Conservation (phyloP, 2,329 filamentous ascomycete species). For the Mycosphaerelloides madeirae region DNA sequence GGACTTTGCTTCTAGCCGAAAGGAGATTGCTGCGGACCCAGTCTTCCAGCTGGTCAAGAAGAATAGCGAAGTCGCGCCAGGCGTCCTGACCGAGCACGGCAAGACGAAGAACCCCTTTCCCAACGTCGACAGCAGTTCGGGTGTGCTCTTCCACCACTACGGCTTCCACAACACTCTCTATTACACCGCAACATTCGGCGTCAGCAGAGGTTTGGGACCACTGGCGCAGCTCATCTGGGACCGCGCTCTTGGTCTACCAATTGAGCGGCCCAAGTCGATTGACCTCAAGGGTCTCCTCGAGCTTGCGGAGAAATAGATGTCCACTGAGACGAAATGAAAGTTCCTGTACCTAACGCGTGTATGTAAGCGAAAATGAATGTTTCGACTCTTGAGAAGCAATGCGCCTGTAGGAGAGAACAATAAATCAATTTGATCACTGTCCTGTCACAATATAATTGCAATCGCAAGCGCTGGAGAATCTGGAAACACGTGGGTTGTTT, state of each 20-base stretch:
- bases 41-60: conserved; percentile 92
- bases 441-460: no score
- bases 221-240: conserved; percentile 96
- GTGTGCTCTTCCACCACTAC: conserved; percentile 96
- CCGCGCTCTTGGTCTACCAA: conserved; percentile 84
- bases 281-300: conserved; percentile 83
- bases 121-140: conserved; percentile 90
- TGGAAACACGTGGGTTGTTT: no score
- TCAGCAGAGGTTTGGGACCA: conserved; percentile 73
- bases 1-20: conserved; percentile 83
- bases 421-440: no score
- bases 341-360: background rate
- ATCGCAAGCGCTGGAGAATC: no score
- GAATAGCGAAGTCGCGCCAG: conserved; percentile 86
- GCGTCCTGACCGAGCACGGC: conserved; percentile 87
- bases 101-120: conserved; percentile 70
- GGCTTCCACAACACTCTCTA: conserved; percentile 96
- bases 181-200: conserved; percentile 71
- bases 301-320: conserved; percentile 34
- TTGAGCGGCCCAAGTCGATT: conserved; percentile 97
- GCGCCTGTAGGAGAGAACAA: no score
- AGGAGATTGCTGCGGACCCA: conserved; percentile 79
- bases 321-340: background rate
- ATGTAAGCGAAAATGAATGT: background rate
- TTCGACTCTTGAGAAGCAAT: background rate